Evolutionary conservation across 225 moss, liverwort and hornwort species (phyloP), one percentile per base, ranked within the genome.

Genomic region (Pseudisothecium myosuroides): DNA sequence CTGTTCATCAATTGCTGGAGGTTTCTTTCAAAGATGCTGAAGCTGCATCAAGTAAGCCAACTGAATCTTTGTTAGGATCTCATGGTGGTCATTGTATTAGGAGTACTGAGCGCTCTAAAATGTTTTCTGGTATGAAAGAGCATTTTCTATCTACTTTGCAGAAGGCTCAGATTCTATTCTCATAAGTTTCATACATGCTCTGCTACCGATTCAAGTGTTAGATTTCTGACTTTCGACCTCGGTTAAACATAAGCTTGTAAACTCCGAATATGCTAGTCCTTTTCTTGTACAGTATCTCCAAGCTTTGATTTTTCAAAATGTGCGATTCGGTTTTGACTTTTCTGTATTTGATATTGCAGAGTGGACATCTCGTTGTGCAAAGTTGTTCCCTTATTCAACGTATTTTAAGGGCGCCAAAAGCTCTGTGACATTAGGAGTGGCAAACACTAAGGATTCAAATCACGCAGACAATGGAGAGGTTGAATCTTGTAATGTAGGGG

Each of bases 341-440:
- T 68, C 36, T 62, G 43, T 90, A 26, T 84, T 83, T 92, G 91
- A 67, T 84, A 15, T 89, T 88, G 87, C 93, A 95, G 94, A 95
- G 85, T 99, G 99, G 99, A 92, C 95, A 87, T 87, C 75, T 68
- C 93, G 95, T 61, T 96, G 96, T 89, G 94, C 96, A 22, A 89
- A 92, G 75, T 66, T 96, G 79, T 99, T 97, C 47, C 99, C 99
- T 56, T 95, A 95, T 82, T 99, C 99, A 68, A 94, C 94, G 10
- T 94, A 96, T 93, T 99, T 99, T 81, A 86, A 92, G 88, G 97
- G 96, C 82, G 92, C 88, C n/a, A 97, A 91, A 91, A 94, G 95
- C 86, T 94, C 95, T 83, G 91, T 93, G 88, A 89, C 84, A 59
- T 91, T 93, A 89, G 92, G 90, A 85, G 89, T 93, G 85, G 87